Percentiles rank a stretch among this genome's conserved stretches.
These are phyloP conservation scores for Nicotiana noctiflora DNA, from an alignment of 257 asterid genomes.

Conservation along the genomic window DNA sequence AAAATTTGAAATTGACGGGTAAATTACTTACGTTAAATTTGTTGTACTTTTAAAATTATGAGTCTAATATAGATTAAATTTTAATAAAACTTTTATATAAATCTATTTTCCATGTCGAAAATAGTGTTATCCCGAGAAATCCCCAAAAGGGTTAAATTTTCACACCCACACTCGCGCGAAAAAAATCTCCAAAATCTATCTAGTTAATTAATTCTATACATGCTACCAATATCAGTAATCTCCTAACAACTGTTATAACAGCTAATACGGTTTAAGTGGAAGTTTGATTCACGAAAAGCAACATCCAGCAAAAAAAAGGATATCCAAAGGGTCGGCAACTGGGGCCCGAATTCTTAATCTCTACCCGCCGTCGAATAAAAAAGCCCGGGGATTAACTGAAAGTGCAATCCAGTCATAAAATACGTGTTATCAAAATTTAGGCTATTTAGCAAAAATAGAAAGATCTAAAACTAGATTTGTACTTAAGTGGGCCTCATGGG, in stretches of 20 bases:
- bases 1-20: too few relatives aligned
- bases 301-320: not conserved
- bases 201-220: too few relatives aligned
- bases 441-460: not conserved
- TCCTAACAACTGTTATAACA: not conserved
- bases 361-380: slow-evolving; percentile 10
- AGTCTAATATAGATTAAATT: too few relatives aligned
- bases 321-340: not conserved
- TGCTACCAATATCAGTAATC: not conserved
- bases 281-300: slow-evolving; percentile 17
- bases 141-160: too few relatives aligned
- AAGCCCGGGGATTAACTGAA: not conserved
- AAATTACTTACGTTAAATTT: too few relatives aligned
- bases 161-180: too few relatives aligned
- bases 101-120: too few relatives aligned
- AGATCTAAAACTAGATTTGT: not conserved
- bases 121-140: too few relatives aligned
- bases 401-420: not conserved
- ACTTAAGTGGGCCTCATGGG: slow-evolving; percentile 19
- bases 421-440: slow-evolving; percentile 6
- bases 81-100: too few relatives aligned
- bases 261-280: slow-evolving; percentile 4
- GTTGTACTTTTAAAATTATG: too few relatives aligned
- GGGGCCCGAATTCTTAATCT: not conserved
- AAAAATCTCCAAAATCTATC: too few relatives aligned